Evolutionary conservation across 495 filamentous ascomycete species (phyloP).

Genomic region (Lophiotrema nucula): DNA sequence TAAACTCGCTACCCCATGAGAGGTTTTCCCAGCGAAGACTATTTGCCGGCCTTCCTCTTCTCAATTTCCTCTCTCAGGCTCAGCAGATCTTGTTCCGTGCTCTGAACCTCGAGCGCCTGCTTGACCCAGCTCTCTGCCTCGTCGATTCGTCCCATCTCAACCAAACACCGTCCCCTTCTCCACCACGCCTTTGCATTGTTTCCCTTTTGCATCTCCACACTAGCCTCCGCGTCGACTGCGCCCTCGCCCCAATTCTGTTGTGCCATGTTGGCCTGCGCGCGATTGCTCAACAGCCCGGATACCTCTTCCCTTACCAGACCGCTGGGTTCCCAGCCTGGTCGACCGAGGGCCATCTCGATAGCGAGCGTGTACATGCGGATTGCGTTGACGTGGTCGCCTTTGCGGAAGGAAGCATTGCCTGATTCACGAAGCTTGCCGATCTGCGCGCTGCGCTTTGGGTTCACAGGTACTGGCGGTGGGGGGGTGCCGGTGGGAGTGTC

Average conservation of each 20-base stretch:
- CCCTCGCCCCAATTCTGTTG: constrained; percentile 77
- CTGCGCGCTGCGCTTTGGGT: constrained; percentile 54
- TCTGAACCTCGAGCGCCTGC: constrained; percentile 79
- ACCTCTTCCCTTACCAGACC: constrained; percentile 81
- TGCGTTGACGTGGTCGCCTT: constrained; percentile 70
- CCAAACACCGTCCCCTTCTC: constrained; percentile 73
- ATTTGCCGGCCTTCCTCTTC: constrained; percentile 12
- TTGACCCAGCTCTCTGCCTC: constrained; percentile 76
- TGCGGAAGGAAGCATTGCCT: constrained; percentile 79
- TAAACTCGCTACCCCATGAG: background rate
- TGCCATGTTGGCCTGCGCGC: constrained; percentile 87
- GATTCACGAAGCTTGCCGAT: constrained; percentile 87
- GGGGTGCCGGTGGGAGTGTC: constrained; percentile 35
- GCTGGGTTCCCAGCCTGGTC: constrained; percentile 84
- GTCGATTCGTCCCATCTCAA: constrained; percentile 85
- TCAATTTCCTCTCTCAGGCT: constrained; percentile 70
- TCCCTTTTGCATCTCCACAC: constrained; percentile 81
- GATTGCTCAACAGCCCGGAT: constrained; percentile 73
- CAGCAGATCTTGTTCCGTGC: constrained; percentile 67
- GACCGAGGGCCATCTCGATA: constrained; percentile 78
- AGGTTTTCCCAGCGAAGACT: background rate
- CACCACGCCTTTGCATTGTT: constrained; percentile 96
- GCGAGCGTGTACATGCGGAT: constrained; percentile 77
- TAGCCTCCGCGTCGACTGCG: constrained; percentile 76
- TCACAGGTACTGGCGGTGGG: constrained; percentile 34